A percentile compares a stretch with the other conserved stretches of the same genome.
phyloP scores from a whole-genome alignment of 495 filamentous ascomycete genomes.

The Trichoderma parareesei region DNA sequence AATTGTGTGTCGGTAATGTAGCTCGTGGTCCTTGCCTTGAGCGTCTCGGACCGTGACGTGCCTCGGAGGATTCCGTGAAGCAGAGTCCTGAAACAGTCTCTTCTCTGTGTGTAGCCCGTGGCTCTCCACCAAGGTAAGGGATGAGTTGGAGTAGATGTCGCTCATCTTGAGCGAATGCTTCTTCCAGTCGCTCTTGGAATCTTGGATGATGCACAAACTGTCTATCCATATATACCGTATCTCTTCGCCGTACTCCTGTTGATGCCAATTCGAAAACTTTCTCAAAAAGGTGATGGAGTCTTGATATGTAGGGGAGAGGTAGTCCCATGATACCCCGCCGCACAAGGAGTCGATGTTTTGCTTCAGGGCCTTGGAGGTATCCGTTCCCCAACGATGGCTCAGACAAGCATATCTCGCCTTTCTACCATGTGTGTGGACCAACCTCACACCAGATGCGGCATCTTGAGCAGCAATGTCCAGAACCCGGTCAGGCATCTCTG shows the following conservation, averaged over 20 bases:
- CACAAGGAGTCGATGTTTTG: conserved; percentile 12
- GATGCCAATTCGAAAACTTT: background rate
- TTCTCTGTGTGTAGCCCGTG: background rate
- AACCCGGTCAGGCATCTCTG: conserved; percentile 5
- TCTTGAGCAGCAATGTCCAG: conserved; percentile 13
- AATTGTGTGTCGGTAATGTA: conserved; percentile 15
- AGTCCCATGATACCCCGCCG: conserved; percentile 14
- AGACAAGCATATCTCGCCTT: conserved; percentile 14
- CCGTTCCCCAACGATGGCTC: conserved; percentile 19
- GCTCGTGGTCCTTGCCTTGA: conserved; percentile 8
- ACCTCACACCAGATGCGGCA: conserved; percentile 11
- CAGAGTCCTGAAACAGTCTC: background rate
- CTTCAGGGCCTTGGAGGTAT: conserved; percentile 13
- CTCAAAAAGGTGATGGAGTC: conserved; percentile 12
- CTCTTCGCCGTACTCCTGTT: background rate
- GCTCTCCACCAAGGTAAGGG: conserved; percentile 16
- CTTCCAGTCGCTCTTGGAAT: conserved; percentile 20
- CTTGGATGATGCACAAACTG: conserved; percentile 27
- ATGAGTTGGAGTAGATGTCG: conserved; percentile 19
- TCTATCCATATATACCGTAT: conserved; percentile 32
- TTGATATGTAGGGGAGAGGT: conserved; percentile 12
- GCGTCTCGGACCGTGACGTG: background rate
- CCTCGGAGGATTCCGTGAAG: background rate
- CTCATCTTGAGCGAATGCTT: conserved; percentile 23
- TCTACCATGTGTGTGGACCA: conserved; percentile 16